Percentiles rank a stretch among this genome's conserved stretches.
These are phyloP conservation scores for Pseudonectria buxi DNA, from an alignment of 2,329 filamentous ascomycete genomes.

Conservation along the genomic window DNA sequence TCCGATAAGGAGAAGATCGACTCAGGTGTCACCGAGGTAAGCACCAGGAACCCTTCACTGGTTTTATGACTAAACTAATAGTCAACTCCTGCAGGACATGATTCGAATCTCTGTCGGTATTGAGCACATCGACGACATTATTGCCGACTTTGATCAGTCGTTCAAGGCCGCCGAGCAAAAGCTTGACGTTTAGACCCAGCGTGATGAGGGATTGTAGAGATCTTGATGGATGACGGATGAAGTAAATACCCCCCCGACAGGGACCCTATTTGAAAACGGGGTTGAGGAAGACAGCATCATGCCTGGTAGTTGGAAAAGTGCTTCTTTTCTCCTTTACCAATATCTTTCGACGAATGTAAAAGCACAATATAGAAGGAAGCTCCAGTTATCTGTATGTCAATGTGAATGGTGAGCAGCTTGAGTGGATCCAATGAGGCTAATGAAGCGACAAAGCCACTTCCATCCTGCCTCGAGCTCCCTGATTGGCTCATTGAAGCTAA, in stretches of 20 bases:
- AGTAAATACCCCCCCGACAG: not conserved
- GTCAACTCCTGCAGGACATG: slow-evolving; percentile 53
- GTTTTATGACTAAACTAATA: not conserved
- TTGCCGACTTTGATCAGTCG: slow-evolving; percentile 88
- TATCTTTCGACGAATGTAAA: too few relatives aligned
- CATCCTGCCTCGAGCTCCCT: too few relatives aligned
- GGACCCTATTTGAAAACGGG: slow-evolving; percentile 1
- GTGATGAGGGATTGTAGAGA: not conserved
- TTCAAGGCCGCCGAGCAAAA: slow-evolving; percentile 53
- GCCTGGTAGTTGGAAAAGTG: slow-evolving; percentile 4
- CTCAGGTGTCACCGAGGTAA: slow-evolving; percentile 74
- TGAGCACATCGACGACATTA: slow-evolving; percentile 96
- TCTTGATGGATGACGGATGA: not conserved
- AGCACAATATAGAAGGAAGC: too few relatives aligned
- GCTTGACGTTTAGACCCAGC: slow-evolving; percentile 8
- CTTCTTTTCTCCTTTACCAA: not conserved
- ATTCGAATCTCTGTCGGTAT: slow-evolving; percentile 94
- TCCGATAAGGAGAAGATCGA: slow-evolving; percentile 70
- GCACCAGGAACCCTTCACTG: slow-evolving; percentile 3
- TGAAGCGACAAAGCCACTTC: too few relatives aligned
- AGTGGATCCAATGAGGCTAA: too few relatives aligned
- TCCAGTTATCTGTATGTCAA: too few relatives aligned
- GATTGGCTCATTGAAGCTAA: not conserved
- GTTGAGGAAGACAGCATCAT: too few relatives aligned
- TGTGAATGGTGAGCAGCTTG: too few relatives aligned